Evolutionary conservation across 1,139 yeast species (phyloP), one percentile per base, ranked within the genome.

Genomic region (Maudiozyma humilis): DNA sequence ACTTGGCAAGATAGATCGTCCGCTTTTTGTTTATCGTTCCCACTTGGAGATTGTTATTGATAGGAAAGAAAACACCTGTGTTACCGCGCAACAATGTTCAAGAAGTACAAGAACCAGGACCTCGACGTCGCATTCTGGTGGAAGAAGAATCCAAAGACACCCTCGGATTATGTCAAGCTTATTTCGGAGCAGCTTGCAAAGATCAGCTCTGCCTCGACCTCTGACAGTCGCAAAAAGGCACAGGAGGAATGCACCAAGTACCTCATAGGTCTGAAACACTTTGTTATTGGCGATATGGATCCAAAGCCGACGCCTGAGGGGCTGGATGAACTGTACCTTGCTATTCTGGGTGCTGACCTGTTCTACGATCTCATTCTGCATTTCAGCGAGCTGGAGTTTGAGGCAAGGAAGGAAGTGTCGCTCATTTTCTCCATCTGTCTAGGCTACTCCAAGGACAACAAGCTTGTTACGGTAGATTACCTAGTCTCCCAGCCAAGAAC

Each of bases 131-230:
- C 96, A 16, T 89, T 89, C 59, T 70, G 91, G 56, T 89, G 91
- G 72, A 84, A 87, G 54, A 74, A 96, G 59, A 85, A 82, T 60
- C 95, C 94, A n/a, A 87, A 87, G 64, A 81, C 95, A 2, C 95
- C 96, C 1, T 78, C 75, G 32, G 98, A 91, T 58, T 73, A 88
- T 47, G 82, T 87, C 14, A 73, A 86, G 46, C 78, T 80, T 13
- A 71, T 88, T 49, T 77, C 76, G 52, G 97, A 91, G 44, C 86
- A 78, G 55, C 71, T 87, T 15, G 64, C 71, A 32, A 82, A 85
- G 29, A 35, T 51, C 2, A 32, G 36, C 10, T 35, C 29, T 29
- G 34, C 47, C 3, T 33, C 54, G 4, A 54, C 62, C 7, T 54
- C 69, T 10, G 69, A 68, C 43, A 87, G 80, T 50, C 73, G 71